phyloP scores from a whole-genome alignment of 75 land plant genomes.

The Adiantum capillusveneris region DNA sequence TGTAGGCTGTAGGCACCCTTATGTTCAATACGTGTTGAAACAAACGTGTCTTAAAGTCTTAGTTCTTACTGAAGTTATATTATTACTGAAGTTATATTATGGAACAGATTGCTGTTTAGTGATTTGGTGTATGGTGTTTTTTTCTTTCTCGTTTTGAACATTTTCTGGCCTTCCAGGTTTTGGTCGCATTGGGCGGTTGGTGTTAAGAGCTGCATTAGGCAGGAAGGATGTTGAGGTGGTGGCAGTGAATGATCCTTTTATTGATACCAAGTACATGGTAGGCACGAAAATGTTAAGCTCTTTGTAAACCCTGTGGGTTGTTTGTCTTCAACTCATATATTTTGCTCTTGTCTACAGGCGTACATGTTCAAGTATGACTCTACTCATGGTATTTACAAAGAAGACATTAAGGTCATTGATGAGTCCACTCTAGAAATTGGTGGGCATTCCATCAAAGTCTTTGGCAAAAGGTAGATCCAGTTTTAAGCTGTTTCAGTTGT shows the following conservation, averaged over 20 bases:
- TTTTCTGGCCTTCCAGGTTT: conserved; percentile 41
- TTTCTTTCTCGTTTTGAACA: not conserved
- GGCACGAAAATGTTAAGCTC: not conserved
- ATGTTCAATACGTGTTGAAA: no score
- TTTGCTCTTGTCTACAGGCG: conserved; percentile 39
- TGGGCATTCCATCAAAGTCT: conserved; percentile 52
- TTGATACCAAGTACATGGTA: conserved; percentile 86
- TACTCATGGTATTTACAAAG: conserved; percentile 74
- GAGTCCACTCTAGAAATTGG: conserved; percentile 63
- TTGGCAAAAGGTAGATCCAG: conserved; percentile 58
- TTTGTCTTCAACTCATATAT: no score
- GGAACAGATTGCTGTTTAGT: no score
- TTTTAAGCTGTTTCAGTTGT: no score
- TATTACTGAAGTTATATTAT: not conserved
- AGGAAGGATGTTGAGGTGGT: conserved; percentile 89
- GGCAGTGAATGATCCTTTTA: conserved; percentile 94
- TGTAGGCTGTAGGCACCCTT: no score
- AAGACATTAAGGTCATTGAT: conserved; percentile 54
- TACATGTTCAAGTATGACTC: conserved; percentile 99
- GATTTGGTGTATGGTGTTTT: no score
- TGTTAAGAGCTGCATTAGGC: conserved; percentile 57
- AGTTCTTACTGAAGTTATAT: not conserved
- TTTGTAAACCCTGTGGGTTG: no score
- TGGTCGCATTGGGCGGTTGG: conserved; percentile 91
- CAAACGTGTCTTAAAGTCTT: not conserved